These are phyloP conservation scores for Diophrys sp. DNA, from an alignment of 73 alveolate species.

Conservation along the genomic window DNA sequence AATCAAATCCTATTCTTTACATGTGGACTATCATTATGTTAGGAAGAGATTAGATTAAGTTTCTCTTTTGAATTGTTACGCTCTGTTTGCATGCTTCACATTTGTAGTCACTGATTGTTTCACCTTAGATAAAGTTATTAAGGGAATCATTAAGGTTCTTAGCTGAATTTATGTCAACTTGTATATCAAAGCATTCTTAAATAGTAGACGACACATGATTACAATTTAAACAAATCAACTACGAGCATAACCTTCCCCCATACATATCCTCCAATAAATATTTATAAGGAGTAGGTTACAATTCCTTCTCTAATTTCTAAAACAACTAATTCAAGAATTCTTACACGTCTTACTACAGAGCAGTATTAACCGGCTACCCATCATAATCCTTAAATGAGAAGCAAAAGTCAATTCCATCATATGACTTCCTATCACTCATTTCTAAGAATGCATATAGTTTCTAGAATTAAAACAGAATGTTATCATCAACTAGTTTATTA, in stretches of 20 bases:
- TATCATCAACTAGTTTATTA: conserved; percentile 77
- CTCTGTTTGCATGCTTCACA: conserved; percentile 89
- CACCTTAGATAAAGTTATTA: conserved; percentile 80
- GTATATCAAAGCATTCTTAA: conserved; percentile 34
- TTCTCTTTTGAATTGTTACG: conserved; percentile 81
- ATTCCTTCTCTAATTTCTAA: conserved; percentile 88
- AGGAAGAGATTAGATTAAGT: conserved; percentile 81
- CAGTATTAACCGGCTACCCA: conserved; percentile 94
- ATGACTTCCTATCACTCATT: conserved; percentile 84
- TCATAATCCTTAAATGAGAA: conserved; percentile 91
- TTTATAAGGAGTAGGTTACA: conserved; percentile 84
- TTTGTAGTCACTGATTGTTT: conserved; percentile 82
- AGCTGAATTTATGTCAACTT: conserved; percentile 49
- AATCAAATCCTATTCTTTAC: conserved; percentile 89
- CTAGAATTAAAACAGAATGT: conserved; percentile 91
- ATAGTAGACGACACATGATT: conserved; percentile 83
- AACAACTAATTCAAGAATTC: conserved; percentile 93
- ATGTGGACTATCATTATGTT: conserved; percentile 91
- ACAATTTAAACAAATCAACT: conserved; percentile 85
- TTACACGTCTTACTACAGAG: conserved; percentile 91
- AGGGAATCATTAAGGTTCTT: conserved; percentile 78
- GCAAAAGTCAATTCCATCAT: conserved; percentile 84
- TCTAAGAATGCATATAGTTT: conserved; percentile 85
- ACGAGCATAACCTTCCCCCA: conserved; percentile 91
- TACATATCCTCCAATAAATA: conserved; percentile 84